These are phyloP conservation scores for Aegilops sharonensis DNA, from an alignment of 176 grass and related monocot genomes.

Conservation along the genomic window DNA sequence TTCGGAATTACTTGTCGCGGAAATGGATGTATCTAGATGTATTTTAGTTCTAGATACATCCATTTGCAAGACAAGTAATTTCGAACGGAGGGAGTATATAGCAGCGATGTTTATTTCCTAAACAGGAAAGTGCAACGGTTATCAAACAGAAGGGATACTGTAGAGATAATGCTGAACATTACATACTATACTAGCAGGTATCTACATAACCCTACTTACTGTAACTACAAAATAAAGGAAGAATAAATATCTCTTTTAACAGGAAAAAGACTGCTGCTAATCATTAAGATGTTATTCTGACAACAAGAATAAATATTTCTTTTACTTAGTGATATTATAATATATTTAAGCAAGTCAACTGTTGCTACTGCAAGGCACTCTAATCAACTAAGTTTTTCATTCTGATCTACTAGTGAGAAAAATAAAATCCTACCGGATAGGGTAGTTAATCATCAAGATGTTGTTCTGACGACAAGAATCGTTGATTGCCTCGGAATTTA, in stretches of 20 bases:
- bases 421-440: slow-evolving; percentile 65
- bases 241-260: not conserved
- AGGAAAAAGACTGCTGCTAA: not conserved
- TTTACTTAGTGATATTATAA: not conserved
- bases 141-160: not conserved
- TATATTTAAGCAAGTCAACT: not conserved
- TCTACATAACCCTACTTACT: not conserved
- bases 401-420: not conserved
- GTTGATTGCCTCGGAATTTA: slow-evolving; percentile 75
- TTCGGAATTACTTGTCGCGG: too few relatives aligned
- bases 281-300: not conserved
- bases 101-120: not conserved
- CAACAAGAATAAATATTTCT: not conserved
- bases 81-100: not conserved
- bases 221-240: not conserved
- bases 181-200: not conserved
- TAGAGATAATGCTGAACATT: not conserved
- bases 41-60: too few relatives aligned
- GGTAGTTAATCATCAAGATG: slow-evolving; percentile 95
- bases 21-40: too few relatives aligned
- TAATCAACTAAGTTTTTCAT: slow-evolving; percentile 19
- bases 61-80: too few relatives aligned
- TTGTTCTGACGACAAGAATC: slow-evolving; percentile 66
- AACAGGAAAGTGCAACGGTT: not conserved
- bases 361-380: not conserved